phyloP scores from a whole-genome alignment of 768 basidiomycete species.

The Xerocomellus intermedius region DNA sequence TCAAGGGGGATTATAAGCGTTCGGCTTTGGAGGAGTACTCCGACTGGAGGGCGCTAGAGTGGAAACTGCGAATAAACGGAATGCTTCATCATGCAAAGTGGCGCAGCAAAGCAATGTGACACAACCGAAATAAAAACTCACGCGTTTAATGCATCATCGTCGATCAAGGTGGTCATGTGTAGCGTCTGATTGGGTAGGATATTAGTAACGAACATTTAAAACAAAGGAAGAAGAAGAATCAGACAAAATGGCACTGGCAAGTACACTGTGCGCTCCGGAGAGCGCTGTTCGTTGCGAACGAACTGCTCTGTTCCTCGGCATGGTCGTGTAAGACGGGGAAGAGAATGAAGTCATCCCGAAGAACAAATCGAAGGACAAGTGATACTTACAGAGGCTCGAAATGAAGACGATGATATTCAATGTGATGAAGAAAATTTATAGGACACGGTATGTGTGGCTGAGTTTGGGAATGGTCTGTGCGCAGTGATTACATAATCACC shows the following conservation, averaged over 20 bases:
- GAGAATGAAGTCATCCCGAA: slow-evolving; percentile 75
- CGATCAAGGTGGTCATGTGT: background rate
- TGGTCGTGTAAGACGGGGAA: slow-evolving; percentile 91
- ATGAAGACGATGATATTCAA: background rate
- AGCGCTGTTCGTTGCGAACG: slow-evolving; percentile 75
- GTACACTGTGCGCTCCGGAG: slow-evolving; percentile 65
- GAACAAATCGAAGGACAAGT: background rate
- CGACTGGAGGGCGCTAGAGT: slow-evolving; percentile 64
- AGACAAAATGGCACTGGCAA: slow-evolving; percentile 91
- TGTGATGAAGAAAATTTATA: slow-evolving; percentile 29
- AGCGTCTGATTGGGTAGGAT: slow-evolving; percentile 4
- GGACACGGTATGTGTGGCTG: slow-evolving; percentile 19
- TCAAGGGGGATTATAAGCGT: slow-evolving; percentile 70
- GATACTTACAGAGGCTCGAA: slow-evolving; percentile 13
- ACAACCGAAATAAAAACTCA: slow-evolving; percentile 21
- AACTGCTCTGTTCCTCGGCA: slow-evolving; percentile 79
- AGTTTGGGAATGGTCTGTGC: slow-evolving; percentile 35
- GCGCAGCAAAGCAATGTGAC: slow-evolving; percentile 18
- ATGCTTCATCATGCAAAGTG: slow-evolving; percentile 51
- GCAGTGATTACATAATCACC: slow-evolving; percentile 23
- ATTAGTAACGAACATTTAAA: slow-evolving; percentile 13
- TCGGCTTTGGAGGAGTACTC: slow-evolving; percentile 74
- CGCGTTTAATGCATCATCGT: background rate
- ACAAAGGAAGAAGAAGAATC: slow-evolving; percentile 34
- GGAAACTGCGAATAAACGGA: slow-evolving; percentile 87